These are phyloP conservation scores for Torrubiella hemipterigena DNA, from an alignment of 2,329 filamentous ascomycete genomes.

Conservation along the genomic window DNA sequence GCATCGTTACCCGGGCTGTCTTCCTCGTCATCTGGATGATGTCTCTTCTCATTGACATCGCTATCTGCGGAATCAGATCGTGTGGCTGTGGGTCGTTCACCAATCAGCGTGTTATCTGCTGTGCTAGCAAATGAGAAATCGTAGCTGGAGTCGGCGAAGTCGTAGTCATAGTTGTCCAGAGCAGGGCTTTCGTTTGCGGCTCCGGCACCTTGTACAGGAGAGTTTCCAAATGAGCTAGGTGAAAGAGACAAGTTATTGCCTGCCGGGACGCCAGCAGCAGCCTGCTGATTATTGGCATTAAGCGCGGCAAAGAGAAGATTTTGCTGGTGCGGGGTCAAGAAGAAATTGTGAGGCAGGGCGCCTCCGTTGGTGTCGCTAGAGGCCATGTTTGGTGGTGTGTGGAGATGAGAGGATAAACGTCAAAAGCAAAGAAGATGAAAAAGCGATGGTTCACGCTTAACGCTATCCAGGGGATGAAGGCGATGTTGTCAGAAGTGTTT, in stretches of 20 bases:
- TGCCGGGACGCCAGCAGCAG: slow-evolving; percentile 20
- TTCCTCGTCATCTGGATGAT: slow-evolving; percentile 58
- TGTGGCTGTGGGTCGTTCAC: slow-evolving; percentile 51
- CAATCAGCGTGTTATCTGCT: slow-evolving; percentile 59
- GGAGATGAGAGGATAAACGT: not conserved
- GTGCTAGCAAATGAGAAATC: slow-evolving; percentile 46
- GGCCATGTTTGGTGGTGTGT: slow-evolving; percentile 34
- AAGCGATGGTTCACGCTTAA: too few species aligned
- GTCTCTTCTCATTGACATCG: slow-evolving; percentile 53
- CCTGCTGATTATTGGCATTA: slow-evolving; percentile 49
- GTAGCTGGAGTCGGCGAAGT: slow-evolving; percentile 66
- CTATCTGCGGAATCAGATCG: slow-evolving; percentile 48
- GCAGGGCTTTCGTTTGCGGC: slow-evolving; percentile 69
- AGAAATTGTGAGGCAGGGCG: slow-evolving; percentile 41
- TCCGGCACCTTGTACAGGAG: slow-evolving; percentile 30
- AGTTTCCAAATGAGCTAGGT: slow-evolving; percentile 35
- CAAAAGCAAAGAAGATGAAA: slow-evolving; percentile 1
- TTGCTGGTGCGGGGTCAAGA: slow-evolving; percentile 66
- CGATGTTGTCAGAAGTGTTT: too few species aligned
- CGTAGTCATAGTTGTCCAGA: slow-evolving; percentile 65
- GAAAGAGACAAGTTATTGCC: slow-evolving; percentile 30
- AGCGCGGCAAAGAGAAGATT: slow-evolving; percentile 64
- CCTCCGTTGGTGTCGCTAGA: slow-evolving; percentile 31
- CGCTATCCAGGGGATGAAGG: too few species aligned
- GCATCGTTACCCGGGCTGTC: slow-evolving; percentile 32